phyloP scores from a whole-genome alignment of 352 stramenopile genomes.

The Blastocystis hominis region DNA sequence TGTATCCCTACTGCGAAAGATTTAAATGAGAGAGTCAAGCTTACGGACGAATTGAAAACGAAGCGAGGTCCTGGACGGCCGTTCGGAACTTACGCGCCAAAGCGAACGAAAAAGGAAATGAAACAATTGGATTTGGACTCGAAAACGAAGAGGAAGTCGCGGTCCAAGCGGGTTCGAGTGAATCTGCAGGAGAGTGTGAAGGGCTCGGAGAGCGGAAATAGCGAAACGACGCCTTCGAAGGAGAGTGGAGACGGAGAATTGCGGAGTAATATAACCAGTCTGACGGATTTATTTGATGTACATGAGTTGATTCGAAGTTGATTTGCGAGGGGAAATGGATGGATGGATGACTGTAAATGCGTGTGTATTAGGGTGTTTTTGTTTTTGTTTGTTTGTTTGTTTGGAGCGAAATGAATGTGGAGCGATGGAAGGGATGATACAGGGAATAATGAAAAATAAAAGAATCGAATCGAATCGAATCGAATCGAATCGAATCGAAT shows the following conservation, averaged over 20 bases:
- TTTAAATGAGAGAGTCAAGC: neutral
- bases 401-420: neutral
- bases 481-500: too few species aligned
- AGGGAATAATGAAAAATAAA: too few species aligned
- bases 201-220: too few species aligned
- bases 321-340: too few species aligned
- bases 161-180: neutral
- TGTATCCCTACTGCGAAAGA: neutral
- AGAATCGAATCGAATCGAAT: too few species aligned
- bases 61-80: conserved; percentile 26
- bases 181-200: neutral
- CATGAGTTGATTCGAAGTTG: neutral
- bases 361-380: too few species aligned
- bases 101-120: neutral
- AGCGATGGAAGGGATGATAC: too few species aligned
- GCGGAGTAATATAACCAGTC: neutral
- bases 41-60: neutral
- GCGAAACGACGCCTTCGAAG: too few species aligned
- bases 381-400: neutral
- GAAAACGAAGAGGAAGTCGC: neutral
- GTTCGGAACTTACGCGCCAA: neutral
- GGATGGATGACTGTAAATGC: too few species aligned
- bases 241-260: neutral
- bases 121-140: neutral
- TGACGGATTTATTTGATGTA: neutral